These are phyloP conservation scores for Cyclocybe aegerita DNA, from an alignment of 768 basidiomycete genomes.

Conservation along the genomic window DNA sequence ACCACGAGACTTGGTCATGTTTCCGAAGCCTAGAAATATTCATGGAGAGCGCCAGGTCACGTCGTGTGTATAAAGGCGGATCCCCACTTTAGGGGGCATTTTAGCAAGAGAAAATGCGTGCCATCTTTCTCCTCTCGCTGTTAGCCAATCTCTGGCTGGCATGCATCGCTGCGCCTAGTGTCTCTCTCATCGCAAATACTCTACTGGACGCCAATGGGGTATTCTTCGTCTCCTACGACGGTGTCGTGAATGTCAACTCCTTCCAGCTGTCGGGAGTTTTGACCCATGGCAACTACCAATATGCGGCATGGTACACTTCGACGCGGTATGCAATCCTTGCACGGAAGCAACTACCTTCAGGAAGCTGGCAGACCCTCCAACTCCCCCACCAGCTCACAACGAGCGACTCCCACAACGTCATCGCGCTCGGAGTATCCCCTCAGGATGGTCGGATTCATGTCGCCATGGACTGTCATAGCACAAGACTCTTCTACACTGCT, in stretches of 20 bases:
- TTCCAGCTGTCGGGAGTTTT: constrained; percentile 44
- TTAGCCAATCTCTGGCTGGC: background rate
- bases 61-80: background rate
- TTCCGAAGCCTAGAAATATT: too few relatives aligned
- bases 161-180: constrained; percentile 35
- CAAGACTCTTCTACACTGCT: constrained; percentile 40
- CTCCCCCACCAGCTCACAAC: constrained; percentile 41
- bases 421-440: constrained; percentile 43
- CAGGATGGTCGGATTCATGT: constrained; percentile 46
- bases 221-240: constrained; percentile 46
- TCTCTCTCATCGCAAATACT: constrained; percentile 37
- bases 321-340: constrained; percentile 38
- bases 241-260: constrained; percentile 46
- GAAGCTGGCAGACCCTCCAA: constrained; percentile 40
- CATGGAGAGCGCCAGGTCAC: background rate
- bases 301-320: constrained; percentile 46
- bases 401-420: constrained; percentile 44
- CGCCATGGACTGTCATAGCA: constrained; percentile 47
- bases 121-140: constrained; percentile 10
- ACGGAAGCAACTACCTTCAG: constrained; percentile 38
- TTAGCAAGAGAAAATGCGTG: constrained; percentile 1
- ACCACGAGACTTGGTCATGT: too few relatives aligned
- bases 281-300: constrained; percentile 40
- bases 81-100: background rate
- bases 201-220: constrained; percentile 39